A percentile compares a stretch with the other conserved stretches of the same genome.
Conservation (phyloP, 352 stramenopile genomes). For the Peronospora destructor region DNA sequence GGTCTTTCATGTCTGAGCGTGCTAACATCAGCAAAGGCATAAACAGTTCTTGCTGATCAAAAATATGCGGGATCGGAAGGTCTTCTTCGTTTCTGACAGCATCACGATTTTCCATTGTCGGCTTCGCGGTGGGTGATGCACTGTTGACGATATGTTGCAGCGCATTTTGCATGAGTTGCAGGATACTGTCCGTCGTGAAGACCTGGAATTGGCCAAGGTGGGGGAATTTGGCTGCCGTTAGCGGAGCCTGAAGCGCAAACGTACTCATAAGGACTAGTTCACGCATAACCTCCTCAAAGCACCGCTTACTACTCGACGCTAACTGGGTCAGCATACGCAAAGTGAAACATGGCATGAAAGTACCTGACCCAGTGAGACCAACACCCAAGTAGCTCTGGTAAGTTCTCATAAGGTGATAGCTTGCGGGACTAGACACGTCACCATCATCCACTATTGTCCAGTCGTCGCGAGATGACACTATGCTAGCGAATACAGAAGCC, state of each 20-base stretch:
- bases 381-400: constrained; percentile 78
- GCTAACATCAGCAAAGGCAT: constrained; percentile 48
- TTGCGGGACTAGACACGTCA: constrained; percentile 38
- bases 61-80: constrained; percentile 35
- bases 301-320: constrained; percentile 57
- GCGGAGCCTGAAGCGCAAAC: constrained; percentile 37
- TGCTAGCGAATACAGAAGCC: constrained; percentile 5
- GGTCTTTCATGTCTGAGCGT: constrained; percentile 73
- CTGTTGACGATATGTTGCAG: constrained; percentile 60
- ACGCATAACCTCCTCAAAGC: constrained; percentile 70
- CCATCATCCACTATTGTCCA: constrained; percentile 25
- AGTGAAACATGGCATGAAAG: constrained; percentile 66
- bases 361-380: constrained; percentile 44
- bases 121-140: constrained; percentile 40
- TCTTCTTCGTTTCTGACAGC: constrained; percentile 28
- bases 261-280: constrained; percentile 69
- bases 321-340: constrained; percentile 80
- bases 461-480: constrained; percentile 8
- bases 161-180: constrained; percentile 72
- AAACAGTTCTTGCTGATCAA: constrained; percentile 72
- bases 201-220: constrained; percentile 66
- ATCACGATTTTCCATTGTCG: constrained; percentile 43
- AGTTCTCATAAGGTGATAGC: constrained; percentile 65
- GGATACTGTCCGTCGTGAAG: constrained; percentile 70
- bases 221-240: constrained; percentile 41